Conservation (phyloP, 2,329 filamentous ascomycete species). For the Ceratocystis lukuohia region DNA sequence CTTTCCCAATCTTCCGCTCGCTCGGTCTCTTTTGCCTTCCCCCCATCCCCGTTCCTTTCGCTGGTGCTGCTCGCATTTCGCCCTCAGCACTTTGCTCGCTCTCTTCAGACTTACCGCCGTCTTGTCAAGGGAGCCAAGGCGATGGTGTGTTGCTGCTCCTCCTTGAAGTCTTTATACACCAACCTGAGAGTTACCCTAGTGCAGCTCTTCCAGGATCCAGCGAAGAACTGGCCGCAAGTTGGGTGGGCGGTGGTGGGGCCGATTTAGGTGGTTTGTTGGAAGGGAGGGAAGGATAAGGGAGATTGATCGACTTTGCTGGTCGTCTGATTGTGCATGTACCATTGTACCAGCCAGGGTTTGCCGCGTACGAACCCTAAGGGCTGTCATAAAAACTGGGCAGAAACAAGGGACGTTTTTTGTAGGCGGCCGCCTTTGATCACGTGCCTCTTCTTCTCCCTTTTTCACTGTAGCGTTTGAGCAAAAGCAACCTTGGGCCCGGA, state of each 20-base stretch:
- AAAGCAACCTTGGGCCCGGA: neutral
- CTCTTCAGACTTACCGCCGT: neutral
- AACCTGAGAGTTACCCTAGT: conserved; percentile 1
- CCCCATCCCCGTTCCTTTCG: neutral
- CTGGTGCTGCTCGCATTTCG: neutral
- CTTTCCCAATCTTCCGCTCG: neutral
- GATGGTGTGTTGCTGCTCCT: neutral
- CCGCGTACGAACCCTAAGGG: neutral
- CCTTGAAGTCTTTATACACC: conserved; percentile 1
- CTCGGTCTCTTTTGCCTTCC: neutral
- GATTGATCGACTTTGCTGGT: neutral
- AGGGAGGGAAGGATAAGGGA: neutral
- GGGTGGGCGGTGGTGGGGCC: neutral
- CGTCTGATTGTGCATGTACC: neutral
- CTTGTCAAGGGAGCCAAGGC: neutral
- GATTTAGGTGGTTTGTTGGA: neutral
- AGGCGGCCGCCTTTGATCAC: neutral
- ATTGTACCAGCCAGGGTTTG: no score
- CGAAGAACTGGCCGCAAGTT: neutral
- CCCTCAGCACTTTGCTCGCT: neutral
- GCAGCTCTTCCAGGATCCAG: conserved; percentile 1
- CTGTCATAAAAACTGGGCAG: no score
- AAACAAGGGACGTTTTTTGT: no score
- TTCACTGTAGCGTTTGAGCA: neutral
- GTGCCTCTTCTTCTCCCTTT: neutral